These are phyloP conservation scores for Somion occarium DNA, from an alignment of 1,284 basidiomycete species.

Conservation along the genomic window DNA sequence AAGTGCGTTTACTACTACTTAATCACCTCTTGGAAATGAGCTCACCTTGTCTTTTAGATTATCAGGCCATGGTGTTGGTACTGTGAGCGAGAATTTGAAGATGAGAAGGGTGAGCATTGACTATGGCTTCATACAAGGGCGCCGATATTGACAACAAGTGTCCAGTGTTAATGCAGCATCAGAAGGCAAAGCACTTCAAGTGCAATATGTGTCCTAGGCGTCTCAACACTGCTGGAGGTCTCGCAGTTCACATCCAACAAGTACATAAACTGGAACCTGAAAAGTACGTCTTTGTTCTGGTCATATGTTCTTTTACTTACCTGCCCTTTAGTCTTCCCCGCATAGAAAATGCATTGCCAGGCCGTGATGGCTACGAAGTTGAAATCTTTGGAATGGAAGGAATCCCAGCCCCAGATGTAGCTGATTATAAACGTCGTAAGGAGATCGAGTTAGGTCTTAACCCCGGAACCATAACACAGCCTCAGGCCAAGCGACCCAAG, in stretches of 20 bases:
- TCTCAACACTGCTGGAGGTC: slow-evolving; percentile 94
- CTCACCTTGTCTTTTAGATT: slow-evolving; percentile 41
- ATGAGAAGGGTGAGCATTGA: slow-evolving; percentile 76
- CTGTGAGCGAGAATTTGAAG: slow-evolving; percentile 97
- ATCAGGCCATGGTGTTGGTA: slow-evolving; percentile 98
- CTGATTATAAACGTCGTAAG: slow-evolving; percentile 92
- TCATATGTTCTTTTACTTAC: slow-evolving; percentile 7
- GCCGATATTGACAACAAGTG: not conserved
- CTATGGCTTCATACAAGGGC: not conserved
- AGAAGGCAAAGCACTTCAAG: slow-evolving; percentile 99
- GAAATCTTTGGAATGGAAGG: slow-evolving; percentile 99
- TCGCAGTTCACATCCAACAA: slow-evolving; percentile 98
- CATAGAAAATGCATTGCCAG: slow-evolving; percentile 94
- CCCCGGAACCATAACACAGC: slow-evolving; percentile 74
- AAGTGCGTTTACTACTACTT: slow-evolving; percentile 35
- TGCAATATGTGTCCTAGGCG: slow-evolving; percentile 94
- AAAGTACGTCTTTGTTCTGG: slow-evolving; percentile 54
- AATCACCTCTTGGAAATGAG: not conserved
- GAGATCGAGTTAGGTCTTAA: slow-evolving; percentile 88
- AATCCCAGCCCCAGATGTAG: slow-evolving; percentile 90
- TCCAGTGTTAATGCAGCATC: slow-evolving; percentile 94
- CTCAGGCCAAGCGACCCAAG: slow-evolving; percentile 77
- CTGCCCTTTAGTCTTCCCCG: slow-evolving; percentile 54
- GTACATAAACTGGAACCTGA: slow-evolving; percentile 98
- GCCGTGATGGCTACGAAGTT: slow-evolving; percentile 95